Conservation (phyloP, 2,329 filamentous ascomycete genomes). For the Paecilomyces dactylethromorphus region DNA sequence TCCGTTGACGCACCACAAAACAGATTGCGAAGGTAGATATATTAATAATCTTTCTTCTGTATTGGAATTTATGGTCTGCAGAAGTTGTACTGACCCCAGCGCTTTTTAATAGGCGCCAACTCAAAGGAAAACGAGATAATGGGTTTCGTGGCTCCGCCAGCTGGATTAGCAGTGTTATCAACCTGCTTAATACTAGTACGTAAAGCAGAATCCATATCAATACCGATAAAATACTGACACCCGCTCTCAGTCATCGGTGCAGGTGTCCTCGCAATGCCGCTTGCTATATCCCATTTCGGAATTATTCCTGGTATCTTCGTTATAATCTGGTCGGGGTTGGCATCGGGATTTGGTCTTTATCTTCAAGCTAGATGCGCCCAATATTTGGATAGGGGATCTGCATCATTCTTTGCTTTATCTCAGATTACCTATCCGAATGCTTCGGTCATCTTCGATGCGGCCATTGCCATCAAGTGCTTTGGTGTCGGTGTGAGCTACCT, state of each 20-base stretch:
- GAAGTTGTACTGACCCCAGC: not conserved
- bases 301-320: constrained; percentile 76
- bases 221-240: not conserved
- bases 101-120: constrained; percentile 19
- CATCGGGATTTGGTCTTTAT: constrained; percentile 87
- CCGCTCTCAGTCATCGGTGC: constrained; percentile 70
- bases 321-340: constrained; percentile 85
- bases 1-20: constrained; percentile 16
- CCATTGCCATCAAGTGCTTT: constrained; percentile 97
- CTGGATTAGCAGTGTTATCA: constrained; percentile 87
- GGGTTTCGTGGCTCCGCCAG: constrained; percentile 69
- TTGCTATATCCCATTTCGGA: constrained; percentile 91
- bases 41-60: not conserved
- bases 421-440: constrained; percentile 96
- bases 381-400: constrained; percentile 81
- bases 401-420: constrained; percentile 94
- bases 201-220: not conserved
- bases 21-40: constrained; percentile 23
- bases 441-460: constrained; percentile 88
- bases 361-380: constrained; percentile 87
- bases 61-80: not conserved
- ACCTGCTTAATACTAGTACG: constrained; percentile 87
- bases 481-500: constrained; percentile 95
- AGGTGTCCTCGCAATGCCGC: constrained; percentile 91
- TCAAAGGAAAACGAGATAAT: constrained; percentile 62